Percentiles rank a stretch among this genome's conserved stretches.
phyloP scores from a whole-genome alignment of 495 filamentous ascomycete genomes.

The Penicillium bialowiezense region DNA sequence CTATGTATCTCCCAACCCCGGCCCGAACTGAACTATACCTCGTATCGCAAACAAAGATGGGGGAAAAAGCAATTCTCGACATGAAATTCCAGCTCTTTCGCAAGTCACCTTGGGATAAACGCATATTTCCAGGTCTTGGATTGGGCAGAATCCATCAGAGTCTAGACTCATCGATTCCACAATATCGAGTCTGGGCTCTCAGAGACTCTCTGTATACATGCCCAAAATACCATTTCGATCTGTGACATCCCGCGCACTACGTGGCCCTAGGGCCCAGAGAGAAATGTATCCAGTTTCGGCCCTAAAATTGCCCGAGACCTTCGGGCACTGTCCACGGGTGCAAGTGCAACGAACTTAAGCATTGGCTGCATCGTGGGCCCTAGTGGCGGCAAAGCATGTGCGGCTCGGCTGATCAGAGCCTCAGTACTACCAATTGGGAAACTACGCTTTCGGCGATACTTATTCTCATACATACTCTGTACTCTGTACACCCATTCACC shows the following conservation, averaged over 20 bases:
- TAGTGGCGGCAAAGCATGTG: slow-evolving; percentile 13
- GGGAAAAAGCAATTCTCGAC: not conserved
- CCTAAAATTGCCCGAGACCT: not conserved
- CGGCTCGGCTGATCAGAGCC: slow-evolving; percentile 10
- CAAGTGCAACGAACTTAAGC: slow-evolving; percentile 5
- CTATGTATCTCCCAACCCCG: not conserved
- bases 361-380: slow-evolving; percentile 18
- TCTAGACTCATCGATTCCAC: slow-evolving; percentile 5
- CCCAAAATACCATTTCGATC: not conserved
- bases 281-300: not conserved
- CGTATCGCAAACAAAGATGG: not conserved
- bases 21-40: too few relatives aligned
- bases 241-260: not conserved
- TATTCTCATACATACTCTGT: not conserved
- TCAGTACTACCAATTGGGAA: not conserved
- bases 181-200: not conserved
- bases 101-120: too few relatives aligned
- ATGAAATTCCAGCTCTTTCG: too few relatives aligned
- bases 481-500: not conserved
- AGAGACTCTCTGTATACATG: slow-evolving; percentile 9
- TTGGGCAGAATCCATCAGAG: slow-evolving; percentile 1
- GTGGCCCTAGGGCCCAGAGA: not conserved
- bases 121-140: not conserved
- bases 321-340: not conserved
- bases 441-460: too few relatives aligned